Conservation (phyloP, 1,284 basidiomycete species). For the Xanthoconium separans region DNA sequence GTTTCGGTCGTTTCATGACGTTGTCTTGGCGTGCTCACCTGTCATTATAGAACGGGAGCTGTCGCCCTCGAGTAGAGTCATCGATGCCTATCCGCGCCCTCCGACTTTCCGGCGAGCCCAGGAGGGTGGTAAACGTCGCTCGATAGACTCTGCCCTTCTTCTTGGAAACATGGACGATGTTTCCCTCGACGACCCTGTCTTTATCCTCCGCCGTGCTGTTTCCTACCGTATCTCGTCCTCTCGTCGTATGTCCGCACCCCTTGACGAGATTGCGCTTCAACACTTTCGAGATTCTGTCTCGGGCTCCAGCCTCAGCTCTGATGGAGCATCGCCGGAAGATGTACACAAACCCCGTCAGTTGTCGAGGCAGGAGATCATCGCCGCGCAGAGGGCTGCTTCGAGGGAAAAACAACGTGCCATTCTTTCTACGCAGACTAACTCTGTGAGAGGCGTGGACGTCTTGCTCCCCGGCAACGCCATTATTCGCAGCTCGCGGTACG, state of each 20-base stretch:
- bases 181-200: slow-evolving; percentile 79
- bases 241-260: slow-evolving; percentile 65
- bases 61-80: slow-evolving; percentile 71
- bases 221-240: slow-evolving; percentile 67
- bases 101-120: slow-evolving; percentile 66
- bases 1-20: slow-evolving; percentile 18
- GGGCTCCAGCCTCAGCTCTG: slow-evolving; percentile 45
- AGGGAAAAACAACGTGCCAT: slow-evolving; percentile 86
- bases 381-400: slow-evolving; percentile 83
- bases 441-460: slow-evolving; percentile 84
- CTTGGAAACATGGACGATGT: slow-evolving; percentile 76
- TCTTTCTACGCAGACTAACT: slow-evolving; percentile 80
- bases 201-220: slow-evolving; percentile 79
- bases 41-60: slow-evolving; percentile 66
- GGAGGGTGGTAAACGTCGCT: slow-evolving; percentile 77
- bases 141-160: slow-evolving; percentile 76
- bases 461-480: slow-evolving; percentile 79
- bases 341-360: slow-evolving; percentile 41
- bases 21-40: slow-evolving; percentile 10
- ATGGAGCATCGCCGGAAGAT: slow-evolving; percentile 34
- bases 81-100: slow-evolving; percentile 81
- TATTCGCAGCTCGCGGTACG: slow-evolving; percentile 80
- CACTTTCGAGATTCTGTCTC: slow-evolving; percentile 66
- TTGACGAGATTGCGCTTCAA: slow-evolving; percentile 75
- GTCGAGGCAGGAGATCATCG: slow-evolving; percentile 86